Conservation (phyloP, 1,284 basidiomycete genomes). For the Cutaneotrichosporon sp. region DNA sequence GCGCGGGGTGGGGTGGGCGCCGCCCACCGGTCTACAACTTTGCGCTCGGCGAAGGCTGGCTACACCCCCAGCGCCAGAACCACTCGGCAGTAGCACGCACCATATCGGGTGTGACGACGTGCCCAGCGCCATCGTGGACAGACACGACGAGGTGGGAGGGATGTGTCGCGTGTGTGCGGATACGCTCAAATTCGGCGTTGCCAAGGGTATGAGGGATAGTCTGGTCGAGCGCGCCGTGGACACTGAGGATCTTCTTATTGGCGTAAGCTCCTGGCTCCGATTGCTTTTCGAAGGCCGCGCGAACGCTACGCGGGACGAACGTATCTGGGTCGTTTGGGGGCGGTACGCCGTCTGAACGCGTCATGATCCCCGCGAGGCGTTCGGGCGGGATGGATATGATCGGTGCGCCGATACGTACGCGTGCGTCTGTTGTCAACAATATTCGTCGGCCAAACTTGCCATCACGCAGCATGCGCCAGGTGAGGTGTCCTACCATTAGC, state of each 20-base stretch:
- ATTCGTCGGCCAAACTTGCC: background rate
- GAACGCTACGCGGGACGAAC: background rate
- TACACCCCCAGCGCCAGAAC: slow-evolving; percentile 39
- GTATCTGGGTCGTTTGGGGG: slow-evolving; percentile 29
- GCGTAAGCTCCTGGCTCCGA: slow-evolving; percentile 52
- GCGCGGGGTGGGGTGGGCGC: no score
- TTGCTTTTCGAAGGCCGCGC: slow-evolving; percentile 41
- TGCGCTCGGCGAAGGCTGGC: background rate
- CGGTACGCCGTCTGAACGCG: slow-evolving; percentile 58
- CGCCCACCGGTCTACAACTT: slow-evolving; percentile 4
- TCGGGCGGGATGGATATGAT: slow-evolving; percentile 6
- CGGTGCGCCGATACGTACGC: slow-evolving; percentile 8
- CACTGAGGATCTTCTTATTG: slow-evolving; percentile 64
- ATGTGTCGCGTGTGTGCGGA: slow-evolving; percentile 16
- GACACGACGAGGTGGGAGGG: slow-evolving; percentile 29
- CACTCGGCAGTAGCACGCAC: slow-evolving; percentile 39
- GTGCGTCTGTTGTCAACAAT: slow-evolving; percentile 51
- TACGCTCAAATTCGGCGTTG: slow-evolving; percentile 28
- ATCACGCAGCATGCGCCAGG: slow-evolving; percentile 13
- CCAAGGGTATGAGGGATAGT: slow-evolving; percentile 33
- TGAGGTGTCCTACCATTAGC: slow-evolving; percentile 3
- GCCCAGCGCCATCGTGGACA: slow-evolving; percentile 43
- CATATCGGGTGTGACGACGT: slow-evolving; percentile 46
- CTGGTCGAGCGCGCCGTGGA: slow-evolving; percentile 53
- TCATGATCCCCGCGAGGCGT: slow-evolving; percentile 1